Percentiles rank a stretch among this genome's conserved stretches.
Evolutionary conservation across 148 eudicot species (phyloP).

Genomic region (Cornus controversa): DNA sequence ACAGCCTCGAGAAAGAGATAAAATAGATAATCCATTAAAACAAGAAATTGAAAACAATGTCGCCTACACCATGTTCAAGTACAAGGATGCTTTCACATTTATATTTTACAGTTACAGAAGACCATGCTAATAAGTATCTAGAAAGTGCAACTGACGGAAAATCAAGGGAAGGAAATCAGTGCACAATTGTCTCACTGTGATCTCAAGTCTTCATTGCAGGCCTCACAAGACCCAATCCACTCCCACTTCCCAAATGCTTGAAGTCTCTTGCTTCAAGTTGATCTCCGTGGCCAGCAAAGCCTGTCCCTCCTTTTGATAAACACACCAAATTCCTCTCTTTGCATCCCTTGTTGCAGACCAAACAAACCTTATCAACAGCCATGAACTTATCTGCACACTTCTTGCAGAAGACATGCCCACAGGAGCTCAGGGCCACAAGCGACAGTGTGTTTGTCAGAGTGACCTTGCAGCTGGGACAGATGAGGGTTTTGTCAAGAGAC

Average conservation of each 20-base stretch:
- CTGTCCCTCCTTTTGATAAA: conserved; percentile 87
- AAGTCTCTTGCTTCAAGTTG: conserved; percentile 80
- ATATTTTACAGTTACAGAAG: too few species aligned
- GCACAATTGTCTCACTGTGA: not conserved
- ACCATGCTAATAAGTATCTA: not conserved
- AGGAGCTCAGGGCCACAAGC: conserved; percentile 67
- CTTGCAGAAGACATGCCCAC: conserved; percentile 83
- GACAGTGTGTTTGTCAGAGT: conserved; percentile 75
- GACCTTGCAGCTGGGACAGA: conserved; percentile 94
- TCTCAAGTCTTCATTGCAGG: conserved; percentile 86
- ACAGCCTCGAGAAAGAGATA: not conserved
- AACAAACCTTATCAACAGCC: conserved; percentile 82
- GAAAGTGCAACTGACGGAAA: too few species aligned
- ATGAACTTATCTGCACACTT: conserved; percentile 74
- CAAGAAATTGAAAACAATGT: not conserved
- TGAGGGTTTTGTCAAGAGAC: conserved; percentile 51
- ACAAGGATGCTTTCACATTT: too few species aligned
- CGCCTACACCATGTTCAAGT: not conserved
- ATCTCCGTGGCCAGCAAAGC: conserved; percentile 77
- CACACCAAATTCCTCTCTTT: conserved; percentile 66
- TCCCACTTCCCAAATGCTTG: conserved; percentile 91
- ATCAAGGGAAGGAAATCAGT: too few species aligned
- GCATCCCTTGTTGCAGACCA: conserved; percentile 82
- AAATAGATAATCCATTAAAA: not conserved
- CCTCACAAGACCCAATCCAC: conserved; percentile 83